These are phyloP conservation scores for Pyrenochaeta sp. DNA, from an alignment of 2,329 filamentous ascomycete species.

Conservation along the genomic window DNA sequence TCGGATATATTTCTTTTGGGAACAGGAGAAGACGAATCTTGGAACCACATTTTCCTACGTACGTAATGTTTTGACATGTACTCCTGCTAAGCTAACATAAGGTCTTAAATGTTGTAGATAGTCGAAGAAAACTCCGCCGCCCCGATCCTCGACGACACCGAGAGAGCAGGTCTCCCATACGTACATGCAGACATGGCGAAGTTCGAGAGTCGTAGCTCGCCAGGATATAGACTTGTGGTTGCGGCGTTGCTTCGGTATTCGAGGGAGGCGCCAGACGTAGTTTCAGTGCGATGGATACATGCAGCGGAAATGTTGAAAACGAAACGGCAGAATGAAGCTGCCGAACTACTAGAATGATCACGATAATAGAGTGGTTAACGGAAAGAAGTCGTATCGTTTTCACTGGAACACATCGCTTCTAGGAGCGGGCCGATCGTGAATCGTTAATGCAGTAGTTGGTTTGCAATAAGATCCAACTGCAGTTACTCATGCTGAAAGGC, in stretches of 20 bases:
- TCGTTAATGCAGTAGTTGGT: too few relatives aligned
- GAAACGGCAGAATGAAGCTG: conserved; percentile 21
- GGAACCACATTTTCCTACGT: conserved; percentile 43
- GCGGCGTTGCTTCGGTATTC: conserved; percentile 30
- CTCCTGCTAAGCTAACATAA: not conserved
- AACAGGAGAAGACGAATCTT: conserved; percentile 49
- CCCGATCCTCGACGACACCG: conserved; percentile 44
- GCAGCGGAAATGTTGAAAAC: conserved; percentile 17
- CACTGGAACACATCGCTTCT: too few relatives aligned
- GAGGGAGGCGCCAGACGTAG: conserved; percentile 19
- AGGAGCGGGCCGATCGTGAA: too few relatives aligned
- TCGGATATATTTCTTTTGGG: conserved; percentile 53
- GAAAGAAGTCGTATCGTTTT: too few relatives aligned
- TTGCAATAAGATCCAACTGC: too few relatives aligned
- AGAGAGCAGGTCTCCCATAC: conserved; percentile 46
- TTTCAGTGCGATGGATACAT: conserved; percentile 18
- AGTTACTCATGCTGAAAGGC: too few relatives aligned
- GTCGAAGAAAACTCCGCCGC: conserved; percentile 37
- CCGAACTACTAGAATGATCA: conserved; percentile 10
- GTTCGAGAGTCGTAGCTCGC: conserved; percentile 33
- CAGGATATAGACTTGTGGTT: conserved; percentile 37
- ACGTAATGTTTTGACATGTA: not conserved
- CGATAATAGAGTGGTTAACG: not conserved
- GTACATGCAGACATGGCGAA: conserved; percentile 44
- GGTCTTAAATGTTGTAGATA: conserved; percentile 21